Base-by-base conservation (phyloP, 192 early-diverging fungal species). In the Backusella macrospora region DNA sequence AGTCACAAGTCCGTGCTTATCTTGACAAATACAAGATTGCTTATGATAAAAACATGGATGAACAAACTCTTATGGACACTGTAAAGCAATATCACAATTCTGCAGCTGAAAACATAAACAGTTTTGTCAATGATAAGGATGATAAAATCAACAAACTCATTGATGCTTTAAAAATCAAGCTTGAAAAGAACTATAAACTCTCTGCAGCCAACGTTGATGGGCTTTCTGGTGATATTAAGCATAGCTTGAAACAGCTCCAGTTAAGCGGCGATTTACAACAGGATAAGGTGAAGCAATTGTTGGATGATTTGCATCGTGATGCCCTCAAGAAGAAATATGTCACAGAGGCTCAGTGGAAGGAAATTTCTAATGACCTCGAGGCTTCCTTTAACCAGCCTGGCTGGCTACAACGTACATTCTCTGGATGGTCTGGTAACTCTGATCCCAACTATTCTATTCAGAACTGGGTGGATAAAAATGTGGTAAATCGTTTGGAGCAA, bases 11-110 rank as follows among this genome's bases (percentile, higher is more conserved):
- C 16, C 40, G 45, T 2, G 26, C 66, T 14, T 81, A 64, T 45
- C 55, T 81, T 13, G 70, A 76, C 52, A 73, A 81, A 16, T 72
- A 81, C 44, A 74, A 77, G 10, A 74, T 81, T 42, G 46, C 55
- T 14, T 81, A 77, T 38, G 72, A 81, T 52, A 68, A 77, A n/a
- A 40, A 65, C 8, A 47, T 38, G 37, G 59, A 74, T 6, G 29
- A 71, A 16, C 37, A 13, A 21, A 29, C 48, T 0, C 63, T 76
- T 9, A 10, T 72, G 15, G 68, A 74, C 13, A 76, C 68, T 37
- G 76, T 76, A 34, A 52, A 71, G 23, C 68, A 74, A 47, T 81
- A 81, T n/a, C 72, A 66, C 12, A 38, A 74, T 14, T 39, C 73
- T 13, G 80, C 80, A 0, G 46, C 21, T 4, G 59, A 44, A 39